Evolutionary conservation across 2,329 filamentous ascomycete genomes (phyloP).

Genomic region (Colletotrichum echinochloae): DNA sequence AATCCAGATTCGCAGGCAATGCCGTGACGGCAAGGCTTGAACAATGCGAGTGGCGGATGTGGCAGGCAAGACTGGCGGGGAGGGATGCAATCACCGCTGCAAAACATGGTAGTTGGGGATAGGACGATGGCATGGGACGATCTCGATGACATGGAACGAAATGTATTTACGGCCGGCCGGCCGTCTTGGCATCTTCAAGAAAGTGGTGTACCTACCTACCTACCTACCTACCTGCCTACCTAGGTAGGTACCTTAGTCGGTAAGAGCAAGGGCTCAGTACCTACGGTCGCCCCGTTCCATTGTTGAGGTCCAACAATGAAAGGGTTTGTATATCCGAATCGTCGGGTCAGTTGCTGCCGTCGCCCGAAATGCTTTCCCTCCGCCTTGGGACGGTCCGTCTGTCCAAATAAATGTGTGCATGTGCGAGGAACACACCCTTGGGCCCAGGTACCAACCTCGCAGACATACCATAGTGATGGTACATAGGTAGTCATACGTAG

Average conservation of each 20-base stretch:
- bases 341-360: slow-evolving; percentile 10
- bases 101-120: not conserved
- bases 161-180: slow-evolving; percentile 1
- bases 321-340: slow-evolving; percentile 10
- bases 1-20: slow-evolving; percentile 1
- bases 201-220: too few relatives aligned
- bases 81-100: slow-evolving; percentile 6
- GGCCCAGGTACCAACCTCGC: too few relatives aligned
- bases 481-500: too few relatives aligned
- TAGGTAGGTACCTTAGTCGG: too few relatives aligned
- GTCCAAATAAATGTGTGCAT: not conserved
- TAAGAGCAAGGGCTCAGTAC: not conserved
- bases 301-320: not conserved
- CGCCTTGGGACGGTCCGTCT: slow-evolving; percentile 29
- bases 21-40: slow-evolving; percentile 10
- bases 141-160: slow-evolving; percentile 13
- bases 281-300: not conserved
- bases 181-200: slow-evolving; percentile 18
- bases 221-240: too few relatives aligned
- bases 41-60: not conserved
- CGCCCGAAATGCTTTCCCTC: not conserved
- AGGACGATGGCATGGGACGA: slow-evolving; percentile 19
- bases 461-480: too few relatives aligned
- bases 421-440: too few relatives aligned
- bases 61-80: not conserved